phyloP scores from a whole-genome alignment of 1,284 basidiomycete genomes.

The Trichosporon sp. region DNA sequence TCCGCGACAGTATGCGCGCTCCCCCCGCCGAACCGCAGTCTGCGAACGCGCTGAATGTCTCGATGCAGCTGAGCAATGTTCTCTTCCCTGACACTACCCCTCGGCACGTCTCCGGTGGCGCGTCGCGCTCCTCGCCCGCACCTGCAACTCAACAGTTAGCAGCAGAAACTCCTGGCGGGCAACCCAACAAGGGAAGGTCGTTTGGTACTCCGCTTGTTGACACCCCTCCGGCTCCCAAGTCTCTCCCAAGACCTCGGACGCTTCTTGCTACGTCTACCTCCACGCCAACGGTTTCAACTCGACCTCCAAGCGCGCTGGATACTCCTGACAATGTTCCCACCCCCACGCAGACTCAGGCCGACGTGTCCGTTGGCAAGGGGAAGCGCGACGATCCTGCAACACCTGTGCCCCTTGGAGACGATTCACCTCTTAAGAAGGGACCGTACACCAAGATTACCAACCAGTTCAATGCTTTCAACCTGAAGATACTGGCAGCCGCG shows the following conservation, averaged over 20 bases:
- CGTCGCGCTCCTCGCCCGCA: background rate
- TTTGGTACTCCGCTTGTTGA: conserved; percentile 6
- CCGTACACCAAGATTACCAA: background rate
- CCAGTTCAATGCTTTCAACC: background rate
- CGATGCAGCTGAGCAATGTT: background rate
- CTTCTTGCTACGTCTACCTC: background rate
- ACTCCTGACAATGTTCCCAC: conserved; percentile 12
- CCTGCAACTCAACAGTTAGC: background rate
- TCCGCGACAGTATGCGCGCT: background rate
- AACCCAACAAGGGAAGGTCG: background rate
- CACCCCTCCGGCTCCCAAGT: conserved; percentile 10
- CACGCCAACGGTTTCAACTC: background rate
- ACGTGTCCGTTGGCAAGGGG: conserved; percentile 19
- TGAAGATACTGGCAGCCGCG: background rate
- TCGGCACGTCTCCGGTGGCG: background rate
- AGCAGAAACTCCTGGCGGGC: background rate
- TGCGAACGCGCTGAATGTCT: background rate
- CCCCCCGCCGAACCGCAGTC: no score
- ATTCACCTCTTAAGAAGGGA: background rate
- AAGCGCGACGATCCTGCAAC: conserved; percentile 29
- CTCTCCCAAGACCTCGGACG: conserved; percentile 1
- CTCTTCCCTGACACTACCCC: background rate
- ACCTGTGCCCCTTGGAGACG: conserved; percentile 30
- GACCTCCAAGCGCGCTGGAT: background rate
- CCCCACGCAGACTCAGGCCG: conserved; percentile 8